Conservation (phyloP, 352 stramenopile genomes). For the Phytopythium mirpurense region DNA sequence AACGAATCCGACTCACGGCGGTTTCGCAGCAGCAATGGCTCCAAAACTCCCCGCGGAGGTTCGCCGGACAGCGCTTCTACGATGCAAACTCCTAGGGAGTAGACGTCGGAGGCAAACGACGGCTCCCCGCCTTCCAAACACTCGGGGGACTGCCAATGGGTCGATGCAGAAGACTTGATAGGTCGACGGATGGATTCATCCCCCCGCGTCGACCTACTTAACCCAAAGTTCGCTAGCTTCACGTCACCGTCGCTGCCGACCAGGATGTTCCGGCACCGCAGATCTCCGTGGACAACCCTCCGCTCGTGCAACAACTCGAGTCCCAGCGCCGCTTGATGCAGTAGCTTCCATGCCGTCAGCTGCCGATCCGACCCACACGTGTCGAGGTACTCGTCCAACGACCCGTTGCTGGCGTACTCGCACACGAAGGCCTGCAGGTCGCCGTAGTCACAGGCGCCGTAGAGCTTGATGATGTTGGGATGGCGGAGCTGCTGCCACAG, state of each 20-base stretch:
- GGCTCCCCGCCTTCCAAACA: background rate
- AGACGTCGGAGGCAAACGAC: background rate
- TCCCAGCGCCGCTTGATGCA: constrained; percentile 20
- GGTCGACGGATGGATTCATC: background rate
- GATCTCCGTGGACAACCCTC: constrained; percentile 12
- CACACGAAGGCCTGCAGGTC: constrained; percentile 11
- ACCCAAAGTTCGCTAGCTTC: constrained; percentile 10
- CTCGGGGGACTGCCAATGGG: background rate
- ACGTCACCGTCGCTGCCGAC: constrained; percentile 8
- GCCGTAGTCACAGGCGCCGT: constrained; percentile 10
- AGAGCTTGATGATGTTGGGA: constrained; percentile 16
- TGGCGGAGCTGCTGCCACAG: constrained; percentile 14
- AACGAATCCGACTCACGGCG: no score
- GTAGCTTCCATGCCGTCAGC: constrained; percentile 4
- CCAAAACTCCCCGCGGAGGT: no score
- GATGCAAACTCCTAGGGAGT: background rate
- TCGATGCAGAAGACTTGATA: background rate
- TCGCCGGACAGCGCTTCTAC: background rate
- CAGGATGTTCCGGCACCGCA: constrained; percentile 7
- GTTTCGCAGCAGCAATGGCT: no score
- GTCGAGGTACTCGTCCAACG: constrained; percentile 10
- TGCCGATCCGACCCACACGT: background rate
- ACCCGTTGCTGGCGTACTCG: constrained; percentile 9
- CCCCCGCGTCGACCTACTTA: background rate
- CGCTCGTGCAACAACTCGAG: constrained; percentile 24